Base-by-base conservation (phyloP, 148 eudicot genomes). In the Fagopyrum esculentum region DNA sequence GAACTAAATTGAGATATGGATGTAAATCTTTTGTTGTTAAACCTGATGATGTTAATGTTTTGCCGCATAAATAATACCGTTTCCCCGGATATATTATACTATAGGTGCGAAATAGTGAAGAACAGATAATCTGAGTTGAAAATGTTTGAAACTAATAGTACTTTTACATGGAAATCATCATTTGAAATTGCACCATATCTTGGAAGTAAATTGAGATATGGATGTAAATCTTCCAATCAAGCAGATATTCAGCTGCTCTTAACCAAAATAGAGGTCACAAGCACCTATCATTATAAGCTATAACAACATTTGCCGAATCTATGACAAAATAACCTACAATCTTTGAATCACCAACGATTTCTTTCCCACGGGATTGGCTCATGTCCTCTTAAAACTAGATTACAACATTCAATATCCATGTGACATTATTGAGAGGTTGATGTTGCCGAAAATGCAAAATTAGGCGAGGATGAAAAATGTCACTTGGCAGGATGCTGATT, bases 401-500 rank as follows among this genome's bases (percentile, higher is more conserved):
- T 66, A 43, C 71, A 66, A 8, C 29, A 59, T 59, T 59, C 64
- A 59, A 30, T 59, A 17, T 59, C 9, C 47, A 66, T 66, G 22
- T 15, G 43, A 13, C 71, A 35, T 66, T 35, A 66, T 66, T 66
- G 71, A 66, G 71, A 66, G 45, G 71, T 66, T 66, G 19, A 12
- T 12, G 46, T 4, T 13, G 71, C 46, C 6, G 47, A 66, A 66
- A 66, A 66, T 7, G 71, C 17, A 66, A 35, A 35, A 40, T 4
- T 43, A 35, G 68, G 68, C 1, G 9, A 61, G 15, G 68, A 61
- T 10, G 8, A 9, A 7, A 30, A 73, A 15, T 47, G 40, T 90
- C 84, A 91, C 76, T 87, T 83, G 60, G 86, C 16, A 73, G 88
- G 82, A 60, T 81, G 82, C 60, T 80, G 73, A 9, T 85, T 74